Evolutionary conservation across 768 basidiomycete species (phyloP), one percentile per base, ranked within the genome.

Genomic region (Termitomyces heimii): DNA sequence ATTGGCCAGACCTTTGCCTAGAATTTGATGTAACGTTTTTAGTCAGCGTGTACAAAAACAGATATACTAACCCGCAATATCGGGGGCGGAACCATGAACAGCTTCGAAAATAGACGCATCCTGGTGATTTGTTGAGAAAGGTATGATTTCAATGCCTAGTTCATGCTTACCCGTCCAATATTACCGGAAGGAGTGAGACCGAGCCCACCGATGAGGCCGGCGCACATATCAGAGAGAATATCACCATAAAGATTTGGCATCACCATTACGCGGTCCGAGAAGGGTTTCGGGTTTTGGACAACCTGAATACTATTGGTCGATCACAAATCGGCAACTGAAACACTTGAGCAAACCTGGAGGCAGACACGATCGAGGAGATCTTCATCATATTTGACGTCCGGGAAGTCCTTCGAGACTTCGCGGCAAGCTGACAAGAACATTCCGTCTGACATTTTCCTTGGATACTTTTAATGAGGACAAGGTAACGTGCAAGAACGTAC

Each of bases 41-140:
- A 43, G 49, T 55, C 46, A 52, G 24, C 8, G 14, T 16, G 47
- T 14, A 13, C n/a, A 26, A 22, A 31, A 32, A 28, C 14, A 37
- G 34, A 48, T 52, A 40, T 28, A 74, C 77, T 68, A 75, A 77
- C 92, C 95, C 62, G 92, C 96, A 69, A 98, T 99, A 72, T 98
- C 97, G n/a, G 97, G 96, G 7, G 97, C 97, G 20, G 95, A 98
- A 56, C 97, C 97, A 74, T 99, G 97, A 12, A 99, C 97, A 60
- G 97, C 97, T 77, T 99, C 97, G 65, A 98, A 99, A 72, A 99
- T 99, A 55, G 95, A 98, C 35, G 97, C 97, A 72, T 98, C 94
- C 89, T 94, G 57, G 39, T 34, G 65, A 34, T 61, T 52, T 61
- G n/a, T 66, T 60, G 44, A 60, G 55, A 55, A 59, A 37, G 62